A percentile compares a stretch with the other conserved stretches of the same genome.
Evolutionary conservation across 2,329 filamentous ascomycete genomes (phyloP).

Genomic region (Arthroderma sp.): DNA sequence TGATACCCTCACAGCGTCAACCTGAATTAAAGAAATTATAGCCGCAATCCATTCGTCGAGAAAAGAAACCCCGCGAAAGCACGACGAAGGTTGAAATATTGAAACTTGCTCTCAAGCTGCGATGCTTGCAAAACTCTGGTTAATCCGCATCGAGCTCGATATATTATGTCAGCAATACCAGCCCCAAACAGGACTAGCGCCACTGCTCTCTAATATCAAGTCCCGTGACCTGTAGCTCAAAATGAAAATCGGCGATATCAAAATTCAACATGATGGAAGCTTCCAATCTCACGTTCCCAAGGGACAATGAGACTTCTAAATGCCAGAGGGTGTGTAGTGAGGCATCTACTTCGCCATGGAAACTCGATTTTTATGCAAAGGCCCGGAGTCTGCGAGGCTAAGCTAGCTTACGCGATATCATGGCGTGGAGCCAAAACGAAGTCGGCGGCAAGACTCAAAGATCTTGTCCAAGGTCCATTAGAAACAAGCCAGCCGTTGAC

Average conservation of each 20-base stretch:
- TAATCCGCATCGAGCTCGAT: neutral
- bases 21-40: neutral
- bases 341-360: neutral
- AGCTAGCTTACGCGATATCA: neutral
- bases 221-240: neutral
- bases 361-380: neutral
- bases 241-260: neutral
- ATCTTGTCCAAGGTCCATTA: conserved; percentile 47
- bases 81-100: neutral
- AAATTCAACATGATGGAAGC: neutral
- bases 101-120: neutral
- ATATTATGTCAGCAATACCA: neutral
- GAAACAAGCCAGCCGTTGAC: conserved; percentile 32
- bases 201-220: neutral
- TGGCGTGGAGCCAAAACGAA: conserved; percentile 28
- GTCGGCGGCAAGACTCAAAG: conserved; percentile 31
- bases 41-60: neutral
- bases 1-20: neutral
- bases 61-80: neutral
- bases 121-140: conserved; percentile 2
- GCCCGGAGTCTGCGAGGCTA: neutral
- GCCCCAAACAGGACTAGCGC: neutral
- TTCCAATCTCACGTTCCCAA: neutral
- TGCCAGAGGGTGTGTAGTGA: neutral
- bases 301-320: neutral